A percentile compares a stretch with the other conserved stretches of the same genome.
These are phyloP conservation scores for Penicillium samsonianum DNA, from an alignment of 495 filamentous ascomycete species.

Conservation along the genomic window DNA sequence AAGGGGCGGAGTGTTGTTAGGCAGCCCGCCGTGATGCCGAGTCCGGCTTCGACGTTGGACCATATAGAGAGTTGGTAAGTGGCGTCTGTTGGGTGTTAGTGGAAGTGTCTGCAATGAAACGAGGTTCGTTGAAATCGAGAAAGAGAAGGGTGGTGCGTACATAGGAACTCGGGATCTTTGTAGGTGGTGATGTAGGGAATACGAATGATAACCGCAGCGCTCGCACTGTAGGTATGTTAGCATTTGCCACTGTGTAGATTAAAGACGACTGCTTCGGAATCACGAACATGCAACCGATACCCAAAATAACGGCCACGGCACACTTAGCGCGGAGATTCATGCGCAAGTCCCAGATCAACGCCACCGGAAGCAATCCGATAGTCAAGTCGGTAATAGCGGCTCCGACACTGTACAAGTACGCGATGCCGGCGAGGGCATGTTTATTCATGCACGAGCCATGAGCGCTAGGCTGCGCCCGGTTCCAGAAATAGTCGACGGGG, in stretches of 20 bases:
- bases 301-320: slow-evolving; percentile 30
- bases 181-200: slow-evolving; percentile 35
- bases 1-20: slow-evolving; percentile 43
- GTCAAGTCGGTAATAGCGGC: slow-evolving; percentile 39
- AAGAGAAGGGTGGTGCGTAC: slow-evolving; percentile 17
- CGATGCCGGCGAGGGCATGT: slow-evolving; percentile 28
- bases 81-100: slow-evolving; percentile 22
- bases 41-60: slow-evolving; percentile 41
- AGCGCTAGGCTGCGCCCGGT: slow-evolving; percentile 9
- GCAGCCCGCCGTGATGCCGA: slow-evolving; percentile 44
- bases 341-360: slow-evolving; percentile 34
- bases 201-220: slow-evolving; percentile 38
- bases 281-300: slow-evolving; percentile 40
- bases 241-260: slow-evolving; percentile 3
- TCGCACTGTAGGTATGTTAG: slow-evolving; percentile 29
- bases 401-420: slow-evolving; percentile 39
- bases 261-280: not conserved
- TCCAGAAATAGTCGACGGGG: slow-evolving; percentile 40
- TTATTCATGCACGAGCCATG: slow-evolving; percentile 33
- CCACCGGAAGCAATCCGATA: slow-evolving; percentile 35
- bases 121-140: not conserved
- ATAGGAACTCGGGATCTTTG: slow-evolving; percentile 33
- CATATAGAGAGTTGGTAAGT: slow-evolving; percentile 43
- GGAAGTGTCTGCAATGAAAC: not conserved
- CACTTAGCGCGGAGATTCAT: slow-evolving; percentile 34